Evolutionary conservation across 345 rosid genomes (phyloP).

Genomic region (Firmiana major): DNA sequence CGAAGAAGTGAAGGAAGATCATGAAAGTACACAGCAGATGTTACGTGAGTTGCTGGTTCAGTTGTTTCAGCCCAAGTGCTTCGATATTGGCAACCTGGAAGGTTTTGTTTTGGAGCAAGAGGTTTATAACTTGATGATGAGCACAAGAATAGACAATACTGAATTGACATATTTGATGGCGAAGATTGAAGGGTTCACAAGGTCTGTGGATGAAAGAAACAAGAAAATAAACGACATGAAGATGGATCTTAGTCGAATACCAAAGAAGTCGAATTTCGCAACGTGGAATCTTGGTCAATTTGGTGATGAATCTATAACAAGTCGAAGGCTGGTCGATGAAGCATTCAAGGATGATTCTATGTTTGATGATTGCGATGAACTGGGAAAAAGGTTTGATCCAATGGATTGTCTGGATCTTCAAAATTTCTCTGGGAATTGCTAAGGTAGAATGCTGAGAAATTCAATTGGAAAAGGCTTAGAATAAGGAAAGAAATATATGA

Average conservation of each 20-base stretch:
- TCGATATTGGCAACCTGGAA: not conserved
- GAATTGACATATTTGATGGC: not conserved
- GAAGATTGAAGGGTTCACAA: not conserved
- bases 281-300: not conserved
- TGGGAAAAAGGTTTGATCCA: not conserved
- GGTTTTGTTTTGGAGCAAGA: not conserved
- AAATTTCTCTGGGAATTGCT: too few species aligned
- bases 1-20: not conserved
- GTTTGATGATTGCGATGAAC: not conserved
- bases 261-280: not conserved
- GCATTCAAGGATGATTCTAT: not conserved
- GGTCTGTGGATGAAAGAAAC: not conserved
- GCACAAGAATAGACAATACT: not conserved
- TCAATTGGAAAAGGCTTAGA: too few species aligned
- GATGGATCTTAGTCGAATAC: not conserved
- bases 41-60: not conserved
- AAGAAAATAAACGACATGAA: not conserved
- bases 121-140: not conserved
- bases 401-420: too few species aligned
- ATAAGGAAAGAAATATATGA: too few species aligned
- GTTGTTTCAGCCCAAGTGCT: not conserved
- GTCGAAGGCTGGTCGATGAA: too few species aligned
- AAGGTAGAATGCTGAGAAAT: too few species aligned
- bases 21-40: not conserved
- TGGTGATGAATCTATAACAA: not conserved